Evolutionary conservation across 176 grass and related monocot species (phyloP), one percentile per base, ranked within the genome.

Genomic region (Ananas comosus): DNA sequence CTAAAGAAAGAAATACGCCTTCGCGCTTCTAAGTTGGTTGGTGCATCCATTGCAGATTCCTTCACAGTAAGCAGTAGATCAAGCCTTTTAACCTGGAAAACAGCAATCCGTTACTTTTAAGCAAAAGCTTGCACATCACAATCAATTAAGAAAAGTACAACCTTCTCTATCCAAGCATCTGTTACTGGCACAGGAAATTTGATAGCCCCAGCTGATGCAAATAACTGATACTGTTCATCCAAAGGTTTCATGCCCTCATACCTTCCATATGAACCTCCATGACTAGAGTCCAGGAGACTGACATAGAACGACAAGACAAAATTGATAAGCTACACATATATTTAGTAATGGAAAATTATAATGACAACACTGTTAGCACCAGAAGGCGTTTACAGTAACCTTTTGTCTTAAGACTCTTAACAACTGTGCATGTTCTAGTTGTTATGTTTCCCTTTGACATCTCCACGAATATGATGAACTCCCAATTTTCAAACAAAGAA

Each of bases 31-130:
- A 96, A 67, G 71, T 96, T 96, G 63, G 91, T 86, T 72, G 91
- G 91, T 18, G 91, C 91, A 77, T 96, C 91, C 91, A 96, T 91
- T 53, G 88, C 91, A 72, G 91, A 96, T 64, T 96, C 91, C 74
- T 86, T 96, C 58, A 91, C 91, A 19, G 88, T 96, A 65, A 96
- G 91, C 13, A 96, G 64, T 25, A 96, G 75, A 82, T 86, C 72
- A 16, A 96, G 80, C 56, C 91, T 82, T 78, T 85, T 86, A 76
- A 96, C 88, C 91, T 96, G 78, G 8, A 78, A 48, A 78, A 61
- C 18, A 70, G 51, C 5, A n/a, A 17, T 59, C 8, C 13, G 19
- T 59, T 59, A 59, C 54, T 59, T 59, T 51, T 16, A 64, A 64
- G 33, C 11, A 66, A 72, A 56, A 80, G 18, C 21, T 14, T 49